phyloP scores from a whole-genome alignment of 129 eudicot genomes.

The Centella asiatica region DNA sequence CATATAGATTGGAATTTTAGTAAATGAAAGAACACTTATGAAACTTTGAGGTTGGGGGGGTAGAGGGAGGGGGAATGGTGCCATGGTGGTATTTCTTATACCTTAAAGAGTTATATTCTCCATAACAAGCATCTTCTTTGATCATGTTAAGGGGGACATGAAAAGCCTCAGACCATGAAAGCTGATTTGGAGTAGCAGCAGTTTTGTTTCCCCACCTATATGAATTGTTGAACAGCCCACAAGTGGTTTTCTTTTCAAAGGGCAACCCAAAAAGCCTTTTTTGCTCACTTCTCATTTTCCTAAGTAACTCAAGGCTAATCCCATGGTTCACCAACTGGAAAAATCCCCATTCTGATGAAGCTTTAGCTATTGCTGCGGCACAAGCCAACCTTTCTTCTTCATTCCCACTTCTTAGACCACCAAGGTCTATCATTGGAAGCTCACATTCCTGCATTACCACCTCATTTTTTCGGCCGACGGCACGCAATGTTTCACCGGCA shows the following conservation, averaged over 20 bases:
- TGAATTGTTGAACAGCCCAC: conserved; percentile 53
- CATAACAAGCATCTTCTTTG: conserved; percentile 36
- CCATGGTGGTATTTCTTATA: too few species aligned
- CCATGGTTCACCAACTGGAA: conserved; percentile 70
- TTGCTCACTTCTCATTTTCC: conserved; percentile 53
- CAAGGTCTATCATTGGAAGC: conserved; percentile 52
- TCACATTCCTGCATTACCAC: conserved; percentile 28
- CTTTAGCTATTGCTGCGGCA: conserved; percentile 32
- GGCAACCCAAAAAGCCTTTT: conserved; percentile 41
- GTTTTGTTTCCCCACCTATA: conserved; percentile 61
- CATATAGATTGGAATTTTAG: neutral
- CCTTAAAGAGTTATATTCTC: conserved; percentile 38
- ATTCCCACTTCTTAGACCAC: conserved; percentile 29
- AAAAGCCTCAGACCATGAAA: conserved; percentile 72
- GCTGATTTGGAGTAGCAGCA: conserved; percentile 40
- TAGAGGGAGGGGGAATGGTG: neutral
- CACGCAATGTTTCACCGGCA: neutral
- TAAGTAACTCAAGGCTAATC: conserved; percentile 30
- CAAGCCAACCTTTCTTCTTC: conserved; percentile 31
- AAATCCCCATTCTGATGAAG: conserved; percentile 73
- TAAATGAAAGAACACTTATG: neutral
- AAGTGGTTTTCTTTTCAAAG: conserved; percentile 34
- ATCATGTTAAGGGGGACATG: conserved; percentile 60
- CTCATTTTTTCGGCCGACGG: conserved; percentile 4
- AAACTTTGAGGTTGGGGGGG: neutral